Base-by-base conservation (phyloP, 495 filamentous ascomycete species). In the Penicillium flavigenum region DNA sequence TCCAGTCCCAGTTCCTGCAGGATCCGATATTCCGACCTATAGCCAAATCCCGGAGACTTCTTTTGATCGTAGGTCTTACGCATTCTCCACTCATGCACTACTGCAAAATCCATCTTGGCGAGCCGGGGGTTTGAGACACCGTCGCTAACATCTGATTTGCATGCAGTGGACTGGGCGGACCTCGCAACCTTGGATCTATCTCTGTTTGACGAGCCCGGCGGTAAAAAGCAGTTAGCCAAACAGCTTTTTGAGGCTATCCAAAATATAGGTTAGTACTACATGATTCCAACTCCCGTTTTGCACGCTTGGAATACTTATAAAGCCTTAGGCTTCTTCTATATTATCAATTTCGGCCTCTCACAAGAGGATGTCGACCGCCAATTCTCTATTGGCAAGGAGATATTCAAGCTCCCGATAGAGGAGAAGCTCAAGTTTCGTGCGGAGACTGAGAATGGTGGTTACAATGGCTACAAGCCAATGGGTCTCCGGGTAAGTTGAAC, bases 141-240 rank as follows among this genome's bases (percentile, higher is more conserved):
- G 14, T 27, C n/a, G 36, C 9, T 39, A n/a, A 57, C 5, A 4
- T n/a, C 12, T 34, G 14, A 8, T 17, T 56, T 56, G 51, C 14
- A 54, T 52, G 1, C 41, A 65, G 63, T 64, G 56, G 67, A 73
- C 42, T 83, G 80, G 79, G 78, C 79, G 7, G 79, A 83, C 24
- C 72, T 84, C 14, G 63, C 75, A 11, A 81, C 75, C 8, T 68
- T 84, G 27, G 81, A 83, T 63, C 71, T 84, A 1, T 72, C 72
- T 44, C 60, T 71, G 11, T 81, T 77, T 57, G 71, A 78, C 39
- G 54, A 71, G 26, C 76, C 76, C 4, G 79, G 77, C 14, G 80
- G 80, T 8, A 83, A 82, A 57, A 61, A 80, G 54, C 58, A 75
- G 46, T 61, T 84, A 14, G 80, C 77, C 3, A 70, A 72, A 24